Base-by-base conservation (phyloP, 768 basidiomycete genomes). In the Mycena filopes region DNA sequence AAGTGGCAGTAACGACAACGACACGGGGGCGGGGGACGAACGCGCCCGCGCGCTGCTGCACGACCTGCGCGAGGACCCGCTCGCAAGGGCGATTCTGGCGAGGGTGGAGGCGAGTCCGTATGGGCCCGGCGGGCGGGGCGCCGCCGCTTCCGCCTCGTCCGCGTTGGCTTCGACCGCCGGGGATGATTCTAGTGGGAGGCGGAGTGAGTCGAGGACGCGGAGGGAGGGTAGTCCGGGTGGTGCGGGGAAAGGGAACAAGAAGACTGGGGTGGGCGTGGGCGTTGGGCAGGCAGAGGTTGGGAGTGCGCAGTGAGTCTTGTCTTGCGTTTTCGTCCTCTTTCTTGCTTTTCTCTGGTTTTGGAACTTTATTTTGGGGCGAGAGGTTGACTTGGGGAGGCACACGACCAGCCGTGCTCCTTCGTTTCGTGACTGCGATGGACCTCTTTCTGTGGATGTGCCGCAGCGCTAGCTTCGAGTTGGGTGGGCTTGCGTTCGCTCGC, bases 61-160 rank as follows among this genome's bases (percentile, higher is more conserved):
- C 6, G 61, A 65, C 62, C 55, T 65, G 40, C 38, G 33, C 25
- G 66, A 60, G 89, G 94, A 96, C 70, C 79, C 89, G 0, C 82
- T 95, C 4, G 93, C 95, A 2, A 85, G 83, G 59, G 93, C 94
- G 70, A 94, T 96, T 64, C 86, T 94, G 60, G 84, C 83, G 56
- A 89, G 93, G 29, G 93, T 95, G n/a, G 91, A 94, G 75, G 84
- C 86, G 68, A 90, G 91, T 13, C 83, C 90, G 0, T 95, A 94
- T 73, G 94, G 94, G 33, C 84, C 87, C 71, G 88, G 86, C 72
- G 91, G 91, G 33, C 86, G 91, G 41, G 87, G 76, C n/a, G 77
- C 68, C 23, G 50, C 58, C 23, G 36, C n/a, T 26, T 11, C 25
- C 23, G n/a, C 18, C 16, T 36, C 51, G 9, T 18, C 36, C 23